Percentiles rank a stretch among this genome's conserved stretches.
Conservation (phyloP, 768 basidiomycete species). For the Collybia sp. region DNA sequence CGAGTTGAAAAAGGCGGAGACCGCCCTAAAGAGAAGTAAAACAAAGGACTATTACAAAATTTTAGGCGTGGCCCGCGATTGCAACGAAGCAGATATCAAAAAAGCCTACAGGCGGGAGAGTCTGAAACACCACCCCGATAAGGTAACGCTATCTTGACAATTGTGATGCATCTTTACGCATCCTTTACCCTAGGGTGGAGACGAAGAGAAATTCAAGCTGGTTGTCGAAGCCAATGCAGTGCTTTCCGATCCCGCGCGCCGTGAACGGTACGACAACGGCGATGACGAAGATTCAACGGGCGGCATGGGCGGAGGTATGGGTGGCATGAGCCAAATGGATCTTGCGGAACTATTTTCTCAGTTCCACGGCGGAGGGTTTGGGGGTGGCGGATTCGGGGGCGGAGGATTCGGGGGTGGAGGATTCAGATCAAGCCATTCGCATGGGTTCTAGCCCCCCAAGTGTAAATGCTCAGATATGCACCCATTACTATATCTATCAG, state of each 20-base stretch:
- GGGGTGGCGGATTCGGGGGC: slow-evolving; percentile 20
- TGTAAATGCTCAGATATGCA: neutral
- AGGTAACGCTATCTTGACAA: slow-evolving; percentile 36
- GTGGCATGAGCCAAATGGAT: slow-evolving; percentile 42
- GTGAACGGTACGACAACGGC: slow-evolving; percentile 76
- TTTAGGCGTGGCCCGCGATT: slow-evolving; percentile 56
- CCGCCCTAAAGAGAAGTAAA: slow-evolving; percentile 80
- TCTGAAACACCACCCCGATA: slow-evolving; percentile 82
- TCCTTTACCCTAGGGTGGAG: slow-evolving; percentile 61
- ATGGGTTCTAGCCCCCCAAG: slow-evolving; percentile 26
- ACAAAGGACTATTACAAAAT: slow-evolving; percentile 90
- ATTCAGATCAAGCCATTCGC: slow-evolving; percentile 20
- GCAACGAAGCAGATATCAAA: slow-evolving; percentile 72
- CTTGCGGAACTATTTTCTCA: slow-evolving; percentile 62
- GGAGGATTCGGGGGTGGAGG: slow-evolving; percentile 22
- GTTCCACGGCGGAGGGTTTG: slow-evolving; percentile 45
- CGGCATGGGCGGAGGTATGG: slow-evolving; percentile 32
- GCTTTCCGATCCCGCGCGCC: slow-evolving; percentile 68
- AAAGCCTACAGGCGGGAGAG: slow-evolving; percentile 89
- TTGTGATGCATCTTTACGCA: neutral
- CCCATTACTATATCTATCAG: no score
- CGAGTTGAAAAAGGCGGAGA: slow-evolving; percentile 81
- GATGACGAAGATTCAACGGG: slow-evolving; percentile 74
- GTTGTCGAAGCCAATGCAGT: slow-evolving; percentile 80
- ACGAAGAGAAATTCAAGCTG: slow-evolving; percentile 95